A percentile compares a stretch with the other conserved stretches of the same genome.
Conservation (phyloP, 139 green algal species). For the Zygnema cylindricum region DNA sequence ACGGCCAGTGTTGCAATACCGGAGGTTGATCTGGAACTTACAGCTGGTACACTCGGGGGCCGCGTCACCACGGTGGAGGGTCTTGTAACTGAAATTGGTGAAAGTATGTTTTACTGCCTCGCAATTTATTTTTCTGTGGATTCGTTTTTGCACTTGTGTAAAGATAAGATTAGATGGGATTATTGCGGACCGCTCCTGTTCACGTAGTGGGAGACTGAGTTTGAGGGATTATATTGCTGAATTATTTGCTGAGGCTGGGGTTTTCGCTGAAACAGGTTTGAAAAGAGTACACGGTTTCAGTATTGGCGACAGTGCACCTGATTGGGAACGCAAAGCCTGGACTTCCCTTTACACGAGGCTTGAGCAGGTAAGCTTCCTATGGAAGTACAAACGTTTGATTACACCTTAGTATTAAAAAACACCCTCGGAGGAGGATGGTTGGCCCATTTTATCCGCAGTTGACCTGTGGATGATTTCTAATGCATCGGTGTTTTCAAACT, state of each 20-base stretch:
- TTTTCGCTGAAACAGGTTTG: too few species aligned
- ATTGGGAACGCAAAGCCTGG: conserved; percentile 33
- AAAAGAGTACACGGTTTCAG: conserved; percentile 62
- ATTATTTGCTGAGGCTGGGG: background rate
- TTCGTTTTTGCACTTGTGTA: too few species aligned
- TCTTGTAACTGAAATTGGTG: conserved; percentile 60
- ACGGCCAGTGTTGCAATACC: conserved; percentile 67
- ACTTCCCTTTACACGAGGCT: conserved; percentile 19
- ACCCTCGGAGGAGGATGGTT: background rate
- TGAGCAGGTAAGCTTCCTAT: background rate
- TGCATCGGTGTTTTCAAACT: too few species aligned
- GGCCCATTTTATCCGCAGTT: background rate
- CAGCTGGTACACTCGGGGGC: conserved; percentile 67
- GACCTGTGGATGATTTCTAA: background rate
- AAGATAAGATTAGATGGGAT: too few species aligned
- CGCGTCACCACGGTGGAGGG: conserved; percentile 74
- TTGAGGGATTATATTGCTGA: conserved; percentile 6
- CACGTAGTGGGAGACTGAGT: too few species aligned
- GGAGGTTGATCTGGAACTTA: conserved; percentile 72
- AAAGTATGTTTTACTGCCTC: conserved; percentile 22
- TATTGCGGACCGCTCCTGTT: too few species aligned
- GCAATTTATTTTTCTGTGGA: too few species aligned
- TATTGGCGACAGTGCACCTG: conserved; percentile 66
- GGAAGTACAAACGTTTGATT: too few species aligned
- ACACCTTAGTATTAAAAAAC: background rate